phyloP scores from a whole-genome alignment of 352 stramenopile species.

The Globisporangium mamillatum region DNA sequence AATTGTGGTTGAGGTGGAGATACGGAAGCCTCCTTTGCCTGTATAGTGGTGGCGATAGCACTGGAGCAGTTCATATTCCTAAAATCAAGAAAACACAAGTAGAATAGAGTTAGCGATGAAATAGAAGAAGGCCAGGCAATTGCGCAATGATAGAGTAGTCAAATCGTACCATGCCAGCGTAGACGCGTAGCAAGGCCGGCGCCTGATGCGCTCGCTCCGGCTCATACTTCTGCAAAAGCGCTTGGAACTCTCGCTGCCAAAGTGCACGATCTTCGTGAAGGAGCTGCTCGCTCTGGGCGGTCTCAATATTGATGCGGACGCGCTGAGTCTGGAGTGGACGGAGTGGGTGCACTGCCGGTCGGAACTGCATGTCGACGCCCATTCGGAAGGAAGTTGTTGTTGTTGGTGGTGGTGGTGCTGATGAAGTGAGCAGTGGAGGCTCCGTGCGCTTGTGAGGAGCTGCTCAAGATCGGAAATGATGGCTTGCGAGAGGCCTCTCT shows the following conservation, averaged over 20 bases:
- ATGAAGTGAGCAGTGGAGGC: background rate
- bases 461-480: background rate
- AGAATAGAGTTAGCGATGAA: background rate
- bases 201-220: slow-evolving; percentile 34
- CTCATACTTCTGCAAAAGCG: slow-evolving; percentile 45
- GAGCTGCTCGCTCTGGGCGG: background rate
- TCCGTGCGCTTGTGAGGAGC: background rate
- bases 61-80: slow-evolving; percentile 60
- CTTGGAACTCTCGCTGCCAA: slow-evolving; percentile 30
- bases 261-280: slow-evolving; percentile 3
- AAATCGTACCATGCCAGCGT: slow-evolving; percentile 37
- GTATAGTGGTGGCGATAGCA: slow-evolving; percentile 71
- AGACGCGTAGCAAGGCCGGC: slow-evolving; percentile 41
- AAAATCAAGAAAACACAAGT: background rate
- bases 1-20: slow-evolving; percentile 23
- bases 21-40: slow-evolving; percentile 38
- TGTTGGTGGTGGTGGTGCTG: background rate
- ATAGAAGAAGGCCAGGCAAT: background rate
- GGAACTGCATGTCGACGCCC: slow-evolving; percentile 1
- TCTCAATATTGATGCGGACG: background rate
- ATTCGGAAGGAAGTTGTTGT: background rate
- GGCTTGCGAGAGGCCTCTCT: background rate
- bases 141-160: background rate
- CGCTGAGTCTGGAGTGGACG: slow-evolving; percentile 5
- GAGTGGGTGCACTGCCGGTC: background rate